Evolutionary conservation across 345 rosid species (phyloP), one percentile per base, ranked within the genome.

Genomic region (Citrus hindsii): DNA sequence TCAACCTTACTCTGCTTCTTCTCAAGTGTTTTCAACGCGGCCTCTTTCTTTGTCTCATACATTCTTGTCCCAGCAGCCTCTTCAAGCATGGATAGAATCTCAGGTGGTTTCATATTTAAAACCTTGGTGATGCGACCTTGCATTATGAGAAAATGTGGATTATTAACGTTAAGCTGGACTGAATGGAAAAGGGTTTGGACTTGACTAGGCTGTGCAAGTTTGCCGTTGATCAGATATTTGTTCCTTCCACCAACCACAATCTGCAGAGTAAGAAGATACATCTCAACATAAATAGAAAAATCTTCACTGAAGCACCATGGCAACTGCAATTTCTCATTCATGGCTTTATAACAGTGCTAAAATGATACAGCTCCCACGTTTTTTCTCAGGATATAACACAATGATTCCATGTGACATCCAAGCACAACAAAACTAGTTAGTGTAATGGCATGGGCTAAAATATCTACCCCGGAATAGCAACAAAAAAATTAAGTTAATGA

Each of bases 11-110:
- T 86, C 83, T 96, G 99, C 86, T 96, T 96, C 83, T 92, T 96
- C 76, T 96, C 98, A 38, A 96, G 97, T 7, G 98, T 96, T 87
- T 93, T 96, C 58, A 96, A 53, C 0, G 98, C 98, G 69, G 90
- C 89, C 58, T 94, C 98, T 79, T 96, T 94, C 87, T 96, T 96
- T 61, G 93, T 96, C 82, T 96, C 99, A 9, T 96, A 96, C 99
- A 96, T 96, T 84, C 99, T 89, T 13, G 99, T 96, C 56, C 99
- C 99, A 61, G 98, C 98, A 79, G 98, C 99, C 92, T 96, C 99
- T 84, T 96, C 99, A 27, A 96, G 97, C 99, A 96, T 96, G 18
- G 99, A 96, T 53, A 94, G 76, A 48, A 92, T 96, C 90, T 94
- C 98, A 0, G 98, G 99, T 51, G 99, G 98, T 83, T 96, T 96